Conservation (phyloP, 768 basidiomycete species). For the Boletus edulis region DNA sequence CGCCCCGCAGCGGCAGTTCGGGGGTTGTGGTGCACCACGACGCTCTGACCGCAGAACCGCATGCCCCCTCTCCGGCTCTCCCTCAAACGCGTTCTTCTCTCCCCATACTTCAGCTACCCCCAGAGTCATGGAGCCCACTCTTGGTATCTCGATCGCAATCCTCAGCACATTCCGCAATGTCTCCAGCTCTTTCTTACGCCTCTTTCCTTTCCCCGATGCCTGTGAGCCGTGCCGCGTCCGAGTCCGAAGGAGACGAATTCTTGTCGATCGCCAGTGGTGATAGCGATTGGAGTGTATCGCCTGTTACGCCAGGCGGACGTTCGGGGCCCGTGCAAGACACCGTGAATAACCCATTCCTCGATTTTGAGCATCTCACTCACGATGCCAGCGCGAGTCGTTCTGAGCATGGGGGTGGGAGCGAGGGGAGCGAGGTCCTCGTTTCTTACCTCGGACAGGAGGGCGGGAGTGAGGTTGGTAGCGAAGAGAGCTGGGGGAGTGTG, state of each 20-base stretch:
- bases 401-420: constrained; percentile 10
- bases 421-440: constrained; percentile 20
- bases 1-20: constrained; percentile 17
- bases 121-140: background rate
- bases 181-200: constrained; percentile 18
- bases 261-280: constrained; percentile 21
- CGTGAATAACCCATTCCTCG: constrained; percentile 22
- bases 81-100: background rate
- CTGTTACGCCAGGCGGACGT: background rate
- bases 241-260: constrained; percentile 26
- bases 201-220: constrained; percentile 28
- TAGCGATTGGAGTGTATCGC: constrained; percentile 12
- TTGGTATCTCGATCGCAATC: constrained; percentile 6
- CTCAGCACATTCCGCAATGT: constrained; percentile 1
- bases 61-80: background rate
- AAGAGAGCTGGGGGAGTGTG: constrained; percentile 27
- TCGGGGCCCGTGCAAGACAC: constrained; percentile 3
- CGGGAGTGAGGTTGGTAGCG: constrained; percentile 21
- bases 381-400: background rate
- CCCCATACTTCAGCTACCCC: constrained; percentile 16
- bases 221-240: constrained; percentile 14
- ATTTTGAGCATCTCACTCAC: constrained; percentile 16
- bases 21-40: constrained; percentile 11
- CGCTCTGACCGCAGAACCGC: background rate
- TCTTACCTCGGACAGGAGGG: constrained; percentile 9